A percentile compares a stretch with the other conserved stretches of the same genome.
Evolutionary conservation across 192 early-diverging fungal genomes (phyloP).

Genomic region (Coemansia sp.): DNA sequence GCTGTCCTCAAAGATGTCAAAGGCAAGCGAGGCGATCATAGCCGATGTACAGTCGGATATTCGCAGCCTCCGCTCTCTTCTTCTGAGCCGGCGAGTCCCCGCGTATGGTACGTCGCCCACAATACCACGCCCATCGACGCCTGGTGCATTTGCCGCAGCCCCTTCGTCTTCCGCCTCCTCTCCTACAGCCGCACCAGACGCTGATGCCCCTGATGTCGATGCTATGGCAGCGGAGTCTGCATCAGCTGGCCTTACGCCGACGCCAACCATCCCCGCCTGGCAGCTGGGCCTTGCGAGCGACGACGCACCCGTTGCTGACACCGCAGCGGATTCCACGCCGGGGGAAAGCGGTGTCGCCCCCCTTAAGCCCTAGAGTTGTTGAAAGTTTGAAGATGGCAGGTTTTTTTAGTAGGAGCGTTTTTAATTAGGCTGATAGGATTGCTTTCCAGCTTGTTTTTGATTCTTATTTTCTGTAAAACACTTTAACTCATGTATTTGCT

Average conservation of each 20-base stretch:
- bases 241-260: slow-evolving; percentile 24
- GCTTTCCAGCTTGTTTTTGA: too few species aligned
- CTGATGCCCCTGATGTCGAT: not conserved
- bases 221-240: slow-evolving; percentile 6
- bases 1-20: slow-evolving; percentile 21
- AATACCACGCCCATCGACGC: slow-evolving; percentile 40
- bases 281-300: slow-evolving; percentile 56
- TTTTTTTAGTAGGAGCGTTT: too few species aligned
- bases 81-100: slow-evolving; percentile 75
- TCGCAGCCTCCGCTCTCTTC: slow-evolving; percentile 87
- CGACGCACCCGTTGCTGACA: not conserved
- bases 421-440: too few species aligned
- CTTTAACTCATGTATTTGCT: not conserved
- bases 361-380: too few species aligned
- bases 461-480: slow-evolving; percentile 1
- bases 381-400: too few species aligned
- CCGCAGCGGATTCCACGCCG: not conserved
- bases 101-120: slow-evolving; percentile 43
- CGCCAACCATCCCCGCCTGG: slow-evolving; percentile 66
- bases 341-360: slow-evolving; percentile 14
- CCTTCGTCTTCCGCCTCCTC: not conserved
- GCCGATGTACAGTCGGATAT: slow-evolving; percentile 89
- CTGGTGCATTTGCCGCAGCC: slow-evolving; percentile 9
- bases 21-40: slow-evolving; percentile 17
- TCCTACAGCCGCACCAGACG: slow-evolving; percentile 9